phyloP scores from a whole-genome alignment of 345 rosid species.

The Murraya paniculata region DNA sequence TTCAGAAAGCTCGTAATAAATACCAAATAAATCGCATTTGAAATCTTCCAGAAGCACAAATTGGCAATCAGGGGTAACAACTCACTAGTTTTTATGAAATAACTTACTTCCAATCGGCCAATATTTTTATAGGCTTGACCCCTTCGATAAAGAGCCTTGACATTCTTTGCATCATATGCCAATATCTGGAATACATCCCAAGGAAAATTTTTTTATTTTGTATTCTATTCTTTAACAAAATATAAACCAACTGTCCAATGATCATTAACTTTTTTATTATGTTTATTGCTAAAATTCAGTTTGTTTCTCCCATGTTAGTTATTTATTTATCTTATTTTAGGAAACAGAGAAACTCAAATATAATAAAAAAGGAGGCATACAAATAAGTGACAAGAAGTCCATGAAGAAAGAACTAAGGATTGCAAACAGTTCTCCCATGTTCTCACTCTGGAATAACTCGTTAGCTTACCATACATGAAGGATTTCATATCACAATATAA shows the following conservation, averaged over 20 bases:
- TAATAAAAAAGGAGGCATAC: neutral
- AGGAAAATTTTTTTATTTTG: neutral
- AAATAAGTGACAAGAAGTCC: neutral
- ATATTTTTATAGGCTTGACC: conserved; percentile 93
- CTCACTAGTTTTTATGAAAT: conserved; percentile 10
- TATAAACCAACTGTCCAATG: neutral
- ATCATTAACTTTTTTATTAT: neutral
- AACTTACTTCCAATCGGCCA: conserved; percentile 73
- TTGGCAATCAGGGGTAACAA: conserved; percentile 16
- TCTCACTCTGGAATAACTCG: neutral
- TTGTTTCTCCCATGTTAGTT: neutral
- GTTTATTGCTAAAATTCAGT: neutral
- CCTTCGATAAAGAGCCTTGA: conserved; percentile 93
- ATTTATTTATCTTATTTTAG: no score
- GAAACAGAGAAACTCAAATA: neutral
- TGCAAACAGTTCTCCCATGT: neutral
- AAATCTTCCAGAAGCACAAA: neutral
- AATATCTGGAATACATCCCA: conserved; percentile 56
- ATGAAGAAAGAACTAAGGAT: neutral
- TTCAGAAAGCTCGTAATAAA: conserved; percentile 11
- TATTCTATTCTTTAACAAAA: neutral
- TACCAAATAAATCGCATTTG: neutral
- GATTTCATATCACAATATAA: neutral
- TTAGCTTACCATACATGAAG: neutral
- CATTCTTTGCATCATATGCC: conserved; percentile 70